Percentiles rank a stretch among this genome's conserved stretches.
Conservation (phyloP, 139 green algal genomes). For the Pleodorina starrii region DNA sequence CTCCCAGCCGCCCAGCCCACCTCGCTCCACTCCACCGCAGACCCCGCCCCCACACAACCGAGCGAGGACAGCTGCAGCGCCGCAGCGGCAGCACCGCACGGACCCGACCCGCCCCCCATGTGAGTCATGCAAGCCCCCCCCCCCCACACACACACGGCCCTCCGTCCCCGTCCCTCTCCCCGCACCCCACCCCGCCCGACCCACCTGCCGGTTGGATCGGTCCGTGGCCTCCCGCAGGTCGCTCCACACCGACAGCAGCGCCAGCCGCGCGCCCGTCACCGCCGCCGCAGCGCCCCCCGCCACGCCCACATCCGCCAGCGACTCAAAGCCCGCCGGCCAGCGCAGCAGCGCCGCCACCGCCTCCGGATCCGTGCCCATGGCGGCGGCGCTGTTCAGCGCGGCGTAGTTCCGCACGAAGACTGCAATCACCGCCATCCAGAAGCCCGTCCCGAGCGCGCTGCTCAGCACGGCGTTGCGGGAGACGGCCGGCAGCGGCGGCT, state of each 20-base stretch:
- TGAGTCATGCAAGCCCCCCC: too few species aligned
- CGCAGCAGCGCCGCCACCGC: constrained; percentile 58
- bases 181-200: not conserved
- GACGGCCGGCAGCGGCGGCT: constrained; percentile 25
- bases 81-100: too few species aligned
- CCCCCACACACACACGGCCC: too few species aligned
- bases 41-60: too few species aligned
- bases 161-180: too few species aligned
- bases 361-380: constrained; percentile 58
- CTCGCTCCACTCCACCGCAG: too few species aligned
- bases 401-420: constrained; percentile 58
- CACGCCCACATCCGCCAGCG: constrained; percentile 31
- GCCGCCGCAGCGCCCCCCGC: constrained; percentile 59
- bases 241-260: constrained; percentile 70
- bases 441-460: constrained; percentile 40
- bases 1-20: too few species aligned
- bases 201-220: constrained; percentile 77
- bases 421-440: constrained; percentile 58
- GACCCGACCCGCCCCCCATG: too few species aligned
- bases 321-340: constrained; percentile 49
- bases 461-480: constrained; percentile 12
- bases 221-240: constrained; percentile 79
- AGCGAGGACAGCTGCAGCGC: too few species aligned
- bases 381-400: not conserved
- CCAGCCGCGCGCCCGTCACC: constrained; percentile 73